A percentile compares a stretch with the other conserved stretches of the same genome.
Evolutionary conservation across 202 grass and related monocot species (phyloP).

Genomic region (Panicum hallii): DNA sequence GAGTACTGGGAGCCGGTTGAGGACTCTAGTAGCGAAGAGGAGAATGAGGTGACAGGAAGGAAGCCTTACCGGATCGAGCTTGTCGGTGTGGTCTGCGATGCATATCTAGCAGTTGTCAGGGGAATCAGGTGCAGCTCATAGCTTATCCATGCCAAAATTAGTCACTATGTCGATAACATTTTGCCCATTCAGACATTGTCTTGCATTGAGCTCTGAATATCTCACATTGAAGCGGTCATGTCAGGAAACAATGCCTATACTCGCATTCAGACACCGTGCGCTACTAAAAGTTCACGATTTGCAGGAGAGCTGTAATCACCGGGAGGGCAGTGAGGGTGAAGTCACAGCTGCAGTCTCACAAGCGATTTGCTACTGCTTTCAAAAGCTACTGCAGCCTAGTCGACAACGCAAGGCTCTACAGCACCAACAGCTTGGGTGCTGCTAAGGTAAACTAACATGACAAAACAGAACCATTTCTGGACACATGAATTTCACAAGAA

Average conservation of each 20-base stretch:
- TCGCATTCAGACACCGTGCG: neutral
- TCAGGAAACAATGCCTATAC: neutral
- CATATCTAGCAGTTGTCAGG: conserved; percentile 78
- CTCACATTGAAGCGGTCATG: neutral
- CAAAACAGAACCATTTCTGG: neutral
- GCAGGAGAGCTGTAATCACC: conserved; percentile 86
- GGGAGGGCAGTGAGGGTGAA: conserved; percentile 90
- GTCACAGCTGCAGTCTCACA: conserved; percentile 88
- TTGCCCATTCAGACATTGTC: neutral
- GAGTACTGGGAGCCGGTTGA: conserved; percentile 87
- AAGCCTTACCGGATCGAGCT: conserved; percentile 93
- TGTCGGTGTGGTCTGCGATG: conserved; percentile 83
- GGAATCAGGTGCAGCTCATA: conserved; percentile 77
- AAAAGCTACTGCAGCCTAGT: conserved; percentile 76
- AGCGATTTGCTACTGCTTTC: conserved; percentile 77
- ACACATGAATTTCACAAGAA: neutral
- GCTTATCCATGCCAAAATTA: neutral
- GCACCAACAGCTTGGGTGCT: conserved; percentile 70
- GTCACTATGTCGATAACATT: neutral
- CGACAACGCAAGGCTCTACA: conserved; percentile 83
- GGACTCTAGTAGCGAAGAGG: conserved; percentile 21
- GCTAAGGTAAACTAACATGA: conserved; percentile 58
- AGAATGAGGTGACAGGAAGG: conserved; percentile 32
- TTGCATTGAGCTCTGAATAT: conserved; percentile 2
- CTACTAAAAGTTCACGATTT: conserved; percentile 33